These are phyloP conservation scores for Seminavis robusta DNA, from an alignment of 108 stramenopile species.

Conservation along the genomic window DNA sequence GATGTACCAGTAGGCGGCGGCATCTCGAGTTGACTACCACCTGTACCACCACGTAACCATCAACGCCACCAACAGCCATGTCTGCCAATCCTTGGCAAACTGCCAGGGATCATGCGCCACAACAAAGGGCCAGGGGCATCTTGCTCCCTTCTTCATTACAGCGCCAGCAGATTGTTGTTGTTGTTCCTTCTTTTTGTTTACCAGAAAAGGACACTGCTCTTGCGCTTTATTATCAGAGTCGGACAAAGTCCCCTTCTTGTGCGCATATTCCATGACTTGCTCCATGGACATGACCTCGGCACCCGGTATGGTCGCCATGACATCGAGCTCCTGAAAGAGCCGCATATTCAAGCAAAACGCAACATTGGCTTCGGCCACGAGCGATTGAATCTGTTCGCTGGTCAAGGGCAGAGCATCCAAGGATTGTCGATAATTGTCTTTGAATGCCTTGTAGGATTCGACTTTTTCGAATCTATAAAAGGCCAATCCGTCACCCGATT, in stretches of 20 bases:
- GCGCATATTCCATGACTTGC: slow-evolving; percentile 37
- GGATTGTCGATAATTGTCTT: slow-evolving; percentile 72
- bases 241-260: slow-evolving; percentile 2
- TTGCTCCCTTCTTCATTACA: slow-evolving; percentile 7
- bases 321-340: slow-evolving; percentile 90
- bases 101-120: slow-evolving; percentile 72
- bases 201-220: slow-evolving; percentile 47
- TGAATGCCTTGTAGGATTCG: slow-evolving; percentile 69
- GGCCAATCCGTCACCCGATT: slow-evolving; percentile 48
- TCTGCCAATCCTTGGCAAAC: slow-evolving; percentile 70
- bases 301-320: slow-evolving; percentile 45
- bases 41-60: too few relatives aligned
- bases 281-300: slow-evolving; percentile 61
- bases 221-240: neutral
- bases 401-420: slow-evolving; percentile 57
- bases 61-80: slow-evolving; percentile 60
- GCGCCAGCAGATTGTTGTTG: neutral
- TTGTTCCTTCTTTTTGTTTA: slow-evolving; percentile 3
- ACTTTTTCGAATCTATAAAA: slow-evolving; percentile 82
- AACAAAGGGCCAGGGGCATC: slow-evolving; percentile 89
- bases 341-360: slow-evolving; percentile 88
- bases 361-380: slow-evolving; percentile 87
- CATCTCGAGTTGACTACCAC: too few relatives aligned
- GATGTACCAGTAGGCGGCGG: too few relatives aligned
- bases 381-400: slow-evolving; percentile 31